Percentiles rank a stretch among this genome's conserved stretches.
Conservation (phyloP, 192 early-diverging fungal species). For the Oehlia diaphana region DNA sequence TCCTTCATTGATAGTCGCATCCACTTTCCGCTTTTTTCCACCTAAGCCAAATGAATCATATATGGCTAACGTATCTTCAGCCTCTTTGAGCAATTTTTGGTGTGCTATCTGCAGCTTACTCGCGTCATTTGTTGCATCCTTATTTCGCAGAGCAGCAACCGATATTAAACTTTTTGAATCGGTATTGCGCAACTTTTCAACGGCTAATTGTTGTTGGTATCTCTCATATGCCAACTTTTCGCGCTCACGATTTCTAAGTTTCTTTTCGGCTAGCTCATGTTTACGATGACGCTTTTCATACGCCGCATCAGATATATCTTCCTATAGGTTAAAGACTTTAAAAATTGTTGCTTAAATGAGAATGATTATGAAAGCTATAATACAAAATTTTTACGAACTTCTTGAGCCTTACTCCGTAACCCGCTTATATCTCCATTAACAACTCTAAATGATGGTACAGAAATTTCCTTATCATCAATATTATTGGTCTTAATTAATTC, state of each 20-base stretch:
- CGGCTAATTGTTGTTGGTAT: conserved; percentile 54
- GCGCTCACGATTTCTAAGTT: conserved; percentile 56
- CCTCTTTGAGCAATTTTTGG: conserved; percentile 45
- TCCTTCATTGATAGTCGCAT: conserved; percentile 30
- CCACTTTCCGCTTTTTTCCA: conserved; percentile 30
- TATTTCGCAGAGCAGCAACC: conserved; percentile 40
- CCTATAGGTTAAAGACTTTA: not conserved
- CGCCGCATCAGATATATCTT: conserved; percentile 39
- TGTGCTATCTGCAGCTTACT: conserved; percentile 34
- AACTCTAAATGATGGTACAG: not conserved
- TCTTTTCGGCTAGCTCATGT: conserved; percentile 56
- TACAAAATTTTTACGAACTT: not conserved
- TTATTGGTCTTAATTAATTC: not conserved
- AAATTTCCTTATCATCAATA: conserved; percentile 9
- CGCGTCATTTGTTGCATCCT: conserved; percentile 30
- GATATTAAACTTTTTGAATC: conserved; percentile 50
- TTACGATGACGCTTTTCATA: conserved; percentile 55
- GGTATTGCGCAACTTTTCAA: conserved; percentile 50
- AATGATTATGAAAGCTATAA: not conserved
- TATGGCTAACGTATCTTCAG: conserved; percentile 43
- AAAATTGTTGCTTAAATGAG: not conserved
- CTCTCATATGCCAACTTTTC: conserved; percentile 53
- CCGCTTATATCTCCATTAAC: conserved; percentile 25
- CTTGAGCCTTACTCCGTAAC: conserved; percentile 29
- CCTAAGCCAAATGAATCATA: conserved; percentile 51